Percentiles rank a stretch among this genome's conserved stretches.
Evolutionary conservation across 768 basidiomycete genomes (phyloP).

Genomic region (Boletellus ananas): DNA sequence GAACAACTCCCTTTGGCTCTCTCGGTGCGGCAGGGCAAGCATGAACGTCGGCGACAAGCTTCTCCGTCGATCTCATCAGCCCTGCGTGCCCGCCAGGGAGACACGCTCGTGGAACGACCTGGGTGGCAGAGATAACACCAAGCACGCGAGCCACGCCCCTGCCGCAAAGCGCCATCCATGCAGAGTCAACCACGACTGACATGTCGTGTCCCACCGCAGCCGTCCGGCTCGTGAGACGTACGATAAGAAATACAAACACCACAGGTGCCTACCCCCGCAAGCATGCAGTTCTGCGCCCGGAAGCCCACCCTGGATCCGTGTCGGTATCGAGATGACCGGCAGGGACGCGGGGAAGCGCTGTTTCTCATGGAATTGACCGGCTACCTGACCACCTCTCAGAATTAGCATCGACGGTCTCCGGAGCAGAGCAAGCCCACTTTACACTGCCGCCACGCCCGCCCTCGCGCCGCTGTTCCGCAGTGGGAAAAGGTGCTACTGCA

Average conservation of each 20-base stretch:
- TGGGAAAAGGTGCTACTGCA: conserved; percentile 1
- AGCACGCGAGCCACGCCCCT: not conserved
- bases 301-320: too few species aligned
- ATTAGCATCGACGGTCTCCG: not conserved
- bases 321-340: too few species aligned
- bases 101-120: not conserved
- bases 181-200: conserved; percentile 5
- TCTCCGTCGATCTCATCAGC: too few species aligned
- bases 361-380: too few species aligned
- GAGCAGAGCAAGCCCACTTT: conserved; percentile 29
- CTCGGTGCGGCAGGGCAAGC: too few species aligned
- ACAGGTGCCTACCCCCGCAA: too few species aligned
- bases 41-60: not conserved
- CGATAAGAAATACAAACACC: too few species aligned
- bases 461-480: conserved; percentile 23
- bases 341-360: too few species aligned
- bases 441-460: conserved; percentile 23
- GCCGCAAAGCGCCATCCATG: not conserved
- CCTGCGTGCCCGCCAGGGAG: conserved; percentile 4
- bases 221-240: not conserved
- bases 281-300: too few species aligned
- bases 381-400: not conserved
- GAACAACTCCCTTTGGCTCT: too few species aligned
- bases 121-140: not conserved
- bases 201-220: too few species aligned